Evolutionary conservation across 1,139 yeast genomes (phyloP).

Genomic region (Eremothecium cymbalariae): DNA sequence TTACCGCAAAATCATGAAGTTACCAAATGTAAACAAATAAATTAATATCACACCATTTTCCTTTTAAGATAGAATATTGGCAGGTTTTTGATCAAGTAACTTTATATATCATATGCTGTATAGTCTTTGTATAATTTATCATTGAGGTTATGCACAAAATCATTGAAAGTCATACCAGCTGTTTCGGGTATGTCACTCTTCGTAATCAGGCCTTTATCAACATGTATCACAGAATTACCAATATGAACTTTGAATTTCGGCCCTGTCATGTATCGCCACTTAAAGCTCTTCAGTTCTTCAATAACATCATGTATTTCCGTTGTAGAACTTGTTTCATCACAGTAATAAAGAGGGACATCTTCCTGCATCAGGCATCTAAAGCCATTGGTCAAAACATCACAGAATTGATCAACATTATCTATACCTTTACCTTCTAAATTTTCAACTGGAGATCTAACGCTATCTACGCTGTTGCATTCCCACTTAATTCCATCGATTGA

Average conservation of each 20-base stretch:
- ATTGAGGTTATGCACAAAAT: conserved; percentile 39
- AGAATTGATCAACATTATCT: conserved; percentile 18
- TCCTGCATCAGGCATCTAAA: conserved; percentile 15
- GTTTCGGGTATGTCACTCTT: conserved; percentile 15
- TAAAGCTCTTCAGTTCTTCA: conserved; percentile 18
- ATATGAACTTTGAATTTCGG: conserved; percentile 25
- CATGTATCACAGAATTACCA: conserved; percentile 17
- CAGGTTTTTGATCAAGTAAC: background rate
- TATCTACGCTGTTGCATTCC: conserved; percentile 57
- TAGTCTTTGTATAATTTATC: conserved; percentile 1
- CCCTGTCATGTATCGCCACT: conserved; percentile 27
- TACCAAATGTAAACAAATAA: conserved; percentile 58
- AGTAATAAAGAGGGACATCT: conserved; percentile 20
- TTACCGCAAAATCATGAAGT: conserved; percentile 72
- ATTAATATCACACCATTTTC: conserved; percentile 15
- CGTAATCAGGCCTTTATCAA: conserved; percentile 25
- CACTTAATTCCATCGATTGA: conserved; percentile 39
- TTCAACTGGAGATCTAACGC: conserved; percentile 69
- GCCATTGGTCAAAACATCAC: conserved; percentile 21
- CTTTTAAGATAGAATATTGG: background rate
- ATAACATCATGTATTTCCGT: conserved; percentile 20
- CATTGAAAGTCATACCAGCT: conserved; percentile 38
- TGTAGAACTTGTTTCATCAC: conserved; percentile 21
- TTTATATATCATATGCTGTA: conserved; percentile 1
- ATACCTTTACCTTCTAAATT: conserved; percentile 40